Evolutionary conservation across 345 rosid genomes (phyloP).

Genomic region (Triadica sebifera): DNA sequence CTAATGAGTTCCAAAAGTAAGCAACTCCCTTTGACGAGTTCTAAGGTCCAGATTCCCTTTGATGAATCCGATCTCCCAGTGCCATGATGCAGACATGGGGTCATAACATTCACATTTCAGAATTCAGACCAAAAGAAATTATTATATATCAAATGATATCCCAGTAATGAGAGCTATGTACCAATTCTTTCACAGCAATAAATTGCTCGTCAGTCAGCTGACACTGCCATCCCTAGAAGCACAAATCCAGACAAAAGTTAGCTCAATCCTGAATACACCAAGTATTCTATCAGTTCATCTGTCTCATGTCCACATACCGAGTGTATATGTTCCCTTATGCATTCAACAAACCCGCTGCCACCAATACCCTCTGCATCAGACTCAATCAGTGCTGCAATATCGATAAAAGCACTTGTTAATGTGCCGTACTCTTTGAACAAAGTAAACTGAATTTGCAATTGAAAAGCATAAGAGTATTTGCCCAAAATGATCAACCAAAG

Average conservation of each 20-base stretch:
- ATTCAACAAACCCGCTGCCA: conserved; percentile 97
- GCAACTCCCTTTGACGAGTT: no score
- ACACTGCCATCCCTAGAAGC: conserved; percentile 85
- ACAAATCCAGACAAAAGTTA: conserved; percentile 38
- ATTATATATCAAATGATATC: not conserved
- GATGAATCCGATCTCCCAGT: no score
- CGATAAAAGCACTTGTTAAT: conserved; percentile 23
- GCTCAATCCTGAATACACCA: conserved; percentile 11
- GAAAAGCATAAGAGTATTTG: conserved; percentile 9
- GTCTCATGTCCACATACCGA: conserved; percentile 50
- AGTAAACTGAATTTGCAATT: conserved; percentile 19
- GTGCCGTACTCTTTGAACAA: conserved; percentile 9
- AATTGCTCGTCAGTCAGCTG: conserved; percentile 89
- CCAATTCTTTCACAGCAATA: conserved; percentile 98
- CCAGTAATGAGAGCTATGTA: conserved; percentile 30
- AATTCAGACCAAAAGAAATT: not conserved
- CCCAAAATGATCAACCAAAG: conserved; percentile 15
- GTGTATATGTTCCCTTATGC: conserved; percentile 94
- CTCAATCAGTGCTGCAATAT: conserved; percentile 86
- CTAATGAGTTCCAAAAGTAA: no score
- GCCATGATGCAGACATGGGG: no score
- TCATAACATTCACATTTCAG: not conserved
- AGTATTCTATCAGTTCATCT: conserved; percentile 18
- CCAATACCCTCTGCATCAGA: conserved; percentile 99
- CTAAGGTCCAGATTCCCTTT: no score